These are phyloP conservation scores for Termitomyces sp. DNA, from an alignment of 768 basidiomycete genomes.

Conservation along the genomic window DNA sequence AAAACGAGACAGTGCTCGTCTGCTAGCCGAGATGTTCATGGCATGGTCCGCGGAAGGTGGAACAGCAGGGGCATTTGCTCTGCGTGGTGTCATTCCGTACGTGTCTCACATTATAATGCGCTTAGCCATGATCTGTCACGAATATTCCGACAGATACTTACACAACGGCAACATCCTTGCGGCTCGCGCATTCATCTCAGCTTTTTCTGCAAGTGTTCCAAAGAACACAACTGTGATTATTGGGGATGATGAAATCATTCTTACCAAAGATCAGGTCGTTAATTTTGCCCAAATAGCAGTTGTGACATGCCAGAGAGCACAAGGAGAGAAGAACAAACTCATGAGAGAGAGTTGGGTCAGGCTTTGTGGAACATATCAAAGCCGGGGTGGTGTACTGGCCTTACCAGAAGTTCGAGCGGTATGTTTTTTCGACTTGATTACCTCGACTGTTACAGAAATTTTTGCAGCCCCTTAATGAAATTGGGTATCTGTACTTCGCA, in stretches of 20 bases:
- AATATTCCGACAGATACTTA: constrained; percentile 48
- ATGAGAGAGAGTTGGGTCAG: constrained; percentile 82
- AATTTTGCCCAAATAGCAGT: constrained; percentile 93
- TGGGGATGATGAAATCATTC: constrained; percentile 53
- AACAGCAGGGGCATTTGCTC: constrained; percentile 67
- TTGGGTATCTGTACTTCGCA: constrained; percentile 78
- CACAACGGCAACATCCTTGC: constrained; percentile 89
- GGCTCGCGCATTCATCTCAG: constrained; percentile 86
- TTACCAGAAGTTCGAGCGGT: constrained; percentile 61
- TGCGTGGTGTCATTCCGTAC: constrained; percentile 83
- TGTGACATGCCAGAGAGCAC: constrained; percentile 80
- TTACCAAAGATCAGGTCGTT: constrained; percentile 70
- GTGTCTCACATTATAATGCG: constrained; percentile 21
- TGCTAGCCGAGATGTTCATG: constrained; percentile 81
- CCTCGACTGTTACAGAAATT: background rate
- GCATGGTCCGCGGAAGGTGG: constrained; percentile 62
- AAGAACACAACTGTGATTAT: constrained; percentile 44
- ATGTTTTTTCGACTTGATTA: constrained; percentile 16
- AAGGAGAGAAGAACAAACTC: constrained; percentile 71
- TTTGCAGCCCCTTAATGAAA: constrained; percentile 55
- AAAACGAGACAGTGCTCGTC: constrained; percentile 81
- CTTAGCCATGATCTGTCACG: background rate
- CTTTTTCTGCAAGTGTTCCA: constrained; percentile 63
- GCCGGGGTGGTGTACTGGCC: constrained; percentile 57
- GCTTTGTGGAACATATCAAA: constrained; percentile 79